phyloP scores from a whole-genome alignment of 2,329 filamentous ascomycete genomes.

The Botrytis byssoidea region DNA sequence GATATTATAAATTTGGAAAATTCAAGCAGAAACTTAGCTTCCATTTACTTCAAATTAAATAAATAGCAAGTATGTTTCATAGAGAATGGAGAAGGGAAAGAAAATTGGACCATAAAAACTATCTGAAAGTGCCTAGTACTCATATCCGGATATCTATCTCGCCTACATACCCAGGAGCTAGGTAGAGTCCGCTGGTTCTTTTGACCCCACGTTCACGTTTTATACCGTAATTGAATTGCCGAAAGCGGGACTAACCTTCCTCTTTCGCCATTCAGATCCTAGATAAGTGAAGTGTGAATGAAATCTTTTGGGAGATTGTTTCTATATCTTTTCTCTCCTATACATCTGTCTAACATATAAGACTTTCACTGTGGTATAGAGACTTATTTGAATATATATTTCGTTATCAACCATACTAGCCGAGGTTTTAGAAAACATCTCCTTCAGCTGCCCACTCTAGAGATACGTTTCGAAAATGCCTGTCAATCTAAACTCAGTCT shows the following conservation, averaged over 20 bases:
- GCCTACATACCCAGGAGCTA: not conserved
- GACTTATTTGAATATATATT: not conserved
- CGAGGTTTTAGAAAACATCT: not conserved
- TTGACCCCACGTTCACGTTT: constrained; percentile 19
- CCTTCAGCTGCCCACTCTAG: not conserved
- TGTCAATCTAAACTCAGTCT: constrained; percentile 38
- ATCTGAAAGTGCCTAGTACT: not conserved
- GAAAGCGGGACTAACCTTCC: constrained; percentile 2
- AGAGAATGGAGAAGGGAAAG: not conserved
- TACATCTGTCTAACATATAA: not conserved
- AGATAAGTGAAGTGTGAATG: not conserved
- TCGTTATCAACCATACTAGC: not conserved
- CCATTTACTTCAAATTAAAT: not conserved
- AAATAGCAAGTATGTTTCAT: not conserved
- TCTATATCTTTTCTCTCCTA: not conserved
- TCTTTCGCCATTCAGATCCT: not conserved
- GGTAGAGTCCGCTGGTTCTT: not conserved
- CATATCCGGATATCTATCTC: not conserved
- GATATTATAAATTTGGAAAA: rapidly evolving
- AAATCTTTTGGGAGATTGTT: not conserved
- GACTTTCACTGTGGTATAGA: not conserved
- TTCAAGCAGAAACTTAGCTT: not conserved
- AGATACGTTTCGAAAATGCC: constrained; percentile 32
- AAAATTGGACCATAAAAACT: not conserved
- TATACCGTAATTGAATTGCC: not conserved